Evolutionary conservation across 495 filamentous ascomycete species (phyloP), one percentile per base, ranked within the genome.

Genomic region (Penicillium tannophilum): DNA sequence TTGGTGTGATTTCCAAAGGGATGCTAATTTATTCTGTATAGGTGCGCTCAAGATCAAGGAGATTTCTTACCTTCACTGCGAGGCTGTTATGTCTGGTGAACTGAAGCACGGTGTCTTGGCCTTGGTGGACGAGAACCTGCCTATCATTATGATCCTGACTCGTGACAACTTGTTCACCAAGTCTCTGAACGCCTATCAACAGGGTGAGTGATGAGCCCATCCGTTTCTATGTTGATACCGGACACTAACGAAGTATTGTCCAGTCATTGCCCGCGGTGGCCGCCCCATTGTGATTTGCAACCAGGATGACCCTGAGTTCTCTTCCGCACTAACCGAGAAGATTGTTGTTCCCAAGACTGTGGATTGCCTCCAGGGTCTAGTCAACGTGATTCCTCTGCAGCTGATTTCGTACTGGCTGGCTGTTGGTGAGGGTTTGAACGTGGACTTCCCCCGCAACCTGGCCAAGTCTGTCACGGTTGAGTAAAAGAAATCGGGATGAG

Each of bases 21-120:
- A 8, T 59, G 23, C 39, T 45, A 53, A 59, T 31, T 17, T 7
- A 16, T 56, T 23, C 2, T 58, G 8, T 54, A 1, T 54, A 86
- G 84, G 85, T 72, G 94, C 94, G 48, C 82, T 98, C 36, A 98
- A 98, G 82, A 98, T 98, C 72, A 98, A 98, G 84, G 94, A 98
- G 79, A 98, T 98, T 63, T 98, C 94, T 46, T 98, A 98, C 74
- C 89, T 98, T 51, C 94, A 98, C 74, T 98, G 94, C 74, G 94
- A 98, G 80, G 94, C 94, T 68, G 94, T 98, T 75, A 98, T 98
- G 94, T 98, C 94, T 58, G 94, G 94, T 71, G 94, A 98, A 78
- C 78, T 98, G 62, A 98, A 98, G 81, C 94, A 98, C 73, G 94
- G 94, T 79, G 94, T 98, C 55, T 81, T 98, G 68, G 94, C 94